These are phyloP conservation scores for Nidula microcarpa DNA, from an alignment of 768 basidiomycete genomes.

Conservation along the genomic window DNA sequence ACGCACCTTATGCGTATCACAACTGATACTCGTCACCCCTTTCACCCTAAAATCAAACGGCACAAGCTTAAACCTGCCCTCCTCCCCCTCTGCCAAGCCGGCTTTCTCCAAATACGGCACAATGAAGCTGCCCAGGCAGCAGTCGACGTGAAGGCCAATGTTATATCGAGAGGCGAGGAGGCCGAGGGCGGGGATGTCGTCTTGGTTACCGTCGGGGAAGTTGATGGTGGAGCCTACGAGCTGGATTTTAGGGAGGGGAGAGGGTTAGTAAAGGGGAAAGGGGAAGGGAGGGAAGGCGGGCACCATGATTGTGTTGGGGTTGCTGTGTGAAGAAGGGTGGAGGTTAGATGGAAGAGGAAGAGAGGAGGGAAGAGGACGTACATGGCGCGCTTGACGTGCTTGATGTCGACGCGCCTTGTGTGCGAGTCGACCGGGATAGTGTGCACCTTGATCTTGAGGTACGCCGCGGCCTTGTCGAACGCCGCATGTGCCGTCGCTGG, in stretches of 20 bases:
- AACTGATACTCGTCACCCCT: slow-evolving; percentile 93
- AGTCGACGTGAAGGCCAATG: slow-evolving; percentile 90
- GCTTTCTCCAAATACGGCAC: slow-evolving; percentile 87
- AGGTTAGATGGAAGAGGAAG: too few species aligned
- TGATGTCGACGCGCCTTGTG: slow-evolving; percentile 78
- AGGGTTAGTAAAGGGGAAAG: too few species aligned
- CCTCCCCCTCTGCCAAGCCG: slow-evolving; percentile 59
- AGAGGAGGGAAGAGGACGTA: too few species aligned
- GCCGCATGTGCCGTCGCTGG: slow-evolving; percentile 88
- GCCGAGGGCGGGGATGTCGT: slow-evolving; percentile 79
- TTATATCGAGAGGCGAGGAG: slow-evolving; percentile 70
- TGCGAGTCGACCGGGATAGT: slow-evolving; percentile 74
- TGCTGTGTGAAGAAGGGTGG: slow-evolving; percentile 18
- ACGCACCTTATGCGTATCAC: slow-evolving; percentile 89
- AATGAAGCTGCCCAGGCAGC: slow-evolving; percentile 92
- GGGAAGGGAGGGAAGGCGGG: too few species aligned
- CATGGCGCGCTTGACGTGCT: slow-evolving; percentile 79
- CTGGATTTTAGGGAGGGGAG: too few species aligned
- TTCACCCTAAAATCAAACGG: slow-evolving; percentile 89
- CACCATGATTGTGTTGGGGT: slow-evolving; percentile 81
- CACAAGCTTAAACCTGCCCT: slow-evolving; percentile 50
- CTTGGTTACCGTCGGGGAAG: slow-evolving; percentile 84
- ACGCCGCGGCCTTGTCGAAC: slow-evolving; percentile 90
- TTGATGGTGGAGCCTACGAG: slow-evolving; percentile 84
- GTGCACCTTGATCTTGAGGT: slow-evolving; percentile 88